Conservation (phyloP, 768 basidiomycete genomes). For the Calvatia gigantea region DNA sequence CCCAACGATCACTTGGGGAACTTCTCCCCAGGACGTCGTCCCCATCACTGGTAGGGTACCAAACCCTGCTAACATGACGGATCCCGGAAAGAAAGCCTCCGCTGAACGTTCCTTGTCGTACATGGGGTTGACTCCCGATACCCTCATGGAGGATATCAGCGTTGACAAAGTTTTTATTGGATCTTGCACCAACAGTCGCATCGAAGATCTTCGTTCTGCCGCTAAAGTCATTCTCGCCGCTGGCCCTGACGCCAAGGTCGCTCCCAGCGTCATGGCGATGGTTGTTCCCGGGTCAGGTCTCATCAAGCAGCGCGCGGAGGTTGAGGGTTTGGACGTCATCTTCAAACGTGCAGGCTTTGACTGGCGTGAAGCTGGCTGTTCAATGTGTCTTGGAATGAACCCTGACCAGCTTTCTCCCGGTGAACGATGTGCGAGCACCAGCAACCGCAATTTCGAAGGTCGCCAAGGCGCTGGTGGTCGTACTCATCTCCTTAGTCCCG, state of each 20-base stretch:
- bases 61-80: slow-evolving; percentile 63
- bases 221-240: slow-evolving; percentile 74
- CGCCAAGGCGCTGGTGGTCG: slow-evolving; percentile 85
- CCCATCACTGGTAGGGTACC: slow-evolving; percentile 82
- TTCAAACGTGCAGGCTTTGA: slow-evolving; percentile 93
- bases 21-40: slow-evolving; percentile 85
- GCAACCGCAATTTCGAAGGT: slow-evolving; percentile 92
- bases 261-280: slow-evolving; percentile 78
- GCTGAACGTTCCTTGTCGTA: slow-evolving; percentile 77
- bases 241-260: slow-evolving; percentile 70
- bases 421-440: slow-evolving; percentile 86
- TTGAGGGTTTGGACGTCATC: slow-evolving; percentile 80
- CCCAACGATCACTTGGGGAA: slow-evolving; percentile 92
- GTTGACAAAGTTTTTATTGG: slow-evolving; percentile 93
- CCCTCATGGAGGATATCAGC: slow-evolving; percentile 71
- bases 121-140: slow-evolving; percentile 82
- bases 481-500: slow-evolving; percentile 86
- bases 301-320: slow-evolving; percentile 88
- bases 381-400: slow-evolving; percentile 97
- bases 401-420: slow-evolving; percentile 84
- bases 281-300: slow-evolving; percentile 89
- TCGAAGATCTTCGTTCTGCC: slow-evolving; percentile 89
- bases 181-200: slow-evolving; percentile 92
- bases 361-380: slow-evolving; percentile 94
- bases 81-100: slow-evolving; percentile 62